These are phyloP conservation scores for Chlamydomonas sp. DNA, from an alignment of 139 green algal genomes.

Conservation along the genomic window DNA sequence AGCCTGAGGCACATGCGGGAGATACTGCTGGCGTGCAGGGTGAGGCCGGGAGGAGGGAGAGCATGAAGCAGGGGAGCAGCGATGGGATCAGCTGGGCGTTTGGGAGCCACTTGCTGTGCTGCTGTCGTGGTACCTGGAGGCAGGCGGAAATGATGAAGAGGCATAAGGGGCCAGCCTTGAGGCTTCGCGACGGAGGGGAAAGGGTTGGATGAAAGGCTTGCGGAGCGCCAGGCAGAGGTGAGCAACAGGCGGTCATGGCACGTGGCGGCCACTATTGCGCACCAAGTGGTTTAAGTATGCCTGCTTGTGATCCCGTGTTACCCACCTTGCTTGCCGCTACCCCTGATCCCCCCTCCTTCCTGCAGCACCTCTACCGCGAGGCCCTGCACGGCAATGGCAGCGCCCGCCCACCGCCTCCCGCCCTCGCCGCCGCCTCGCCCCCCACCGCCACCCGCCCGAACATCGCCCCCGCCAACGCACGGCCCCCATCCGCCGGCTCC, in stretches of 20 bases:
- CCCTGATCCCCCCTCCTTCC: neutral
- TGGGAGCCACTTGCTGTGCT: too few species aligned
- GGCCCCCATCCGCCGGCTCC: neutral
- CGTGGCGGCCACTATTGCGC: too few species aligned
- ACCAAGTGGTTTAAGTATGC: too few species aligned
- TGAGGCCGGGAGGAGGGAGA: neutral
- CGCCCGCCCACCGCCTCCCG: neutral
- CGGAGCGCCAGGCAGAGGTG: too few species aligned
- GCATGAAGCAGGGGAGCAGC: neutral
- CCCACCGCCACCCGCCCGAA: neutral
- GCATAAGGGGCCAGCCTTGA: too few species aligned
- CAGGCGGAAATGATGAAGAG: too few species aligned
- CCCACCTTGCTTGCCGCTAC: neutral
- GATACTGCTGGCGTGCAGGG: slow-evolving; percentile 42
- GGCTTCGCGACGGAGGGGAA: too few species aligned
- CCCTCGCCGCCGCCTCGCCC: neutral
- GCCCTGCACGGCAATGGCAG: neutral
- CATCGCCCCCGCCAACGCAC: neutral
- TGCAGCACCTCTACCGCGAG: slow-evolving; percentile 5
- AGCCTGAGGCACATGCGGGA: slow-evolving; percentile 56
- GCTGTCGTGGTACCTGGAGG: too few species aligned
- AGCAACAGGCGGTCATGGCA: too few species aligned
- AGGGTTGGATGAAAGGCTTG: too few species aligned
- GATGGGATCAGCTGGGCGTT: neutral
- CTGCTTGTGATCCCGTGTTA: neutral